phyloP scores from a whole-genome alignment of 805 yeast genomes.

The Wickerhamomyces mucosus region DNA sequence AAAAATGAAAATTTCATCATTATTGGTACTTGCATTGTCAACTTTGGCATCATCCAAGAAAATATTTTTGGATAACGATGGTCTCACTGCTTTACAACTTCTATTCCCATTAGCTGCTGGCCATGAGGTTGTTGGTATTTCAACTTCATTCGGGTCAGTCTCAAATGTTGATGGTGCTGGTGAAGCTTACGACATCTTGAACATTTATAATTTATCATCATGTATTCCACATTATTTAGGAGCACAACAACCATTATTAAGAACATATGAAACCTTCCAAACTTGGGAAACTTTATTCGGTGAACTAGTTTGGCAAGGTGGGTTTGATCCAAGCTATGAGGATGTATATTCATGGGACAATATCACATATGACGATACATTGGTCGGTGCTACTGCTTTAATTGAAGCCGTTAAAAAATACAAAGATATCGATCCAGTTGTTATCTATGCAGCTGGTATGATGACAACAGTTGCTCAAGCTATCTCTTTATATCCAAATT shows the following conservation, averaged over 20 bases:
- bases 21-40: too few species aligned
- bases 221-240: conserved; percentile 30
- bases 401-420: conserved; percentile 30
- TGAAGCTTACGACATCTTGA: conserved; percentile 21
- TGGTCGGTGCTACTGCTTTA: conserved; percentile 30
- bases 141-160: conserved; percentile 30
- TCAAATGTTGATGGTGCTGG: conserved; percentile 33
- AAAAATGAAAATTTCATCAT: too few species aligned
- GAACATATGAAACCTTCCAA: conserved; percentile 31
- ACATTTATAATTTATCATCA: conserved; percentile 24
- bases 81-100: conserved; percentile 27
- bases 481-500: conserved; percentile 27
- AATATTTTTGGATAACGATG: conserved; percentile 34
- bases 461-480: conserved; percentile 40
- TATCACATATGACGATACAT: conserved; percentile 21
- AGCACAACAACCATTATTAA: conserved; percentile 28
- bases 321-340: conserved; percentile 23
- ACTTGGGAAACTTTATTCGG: conserved; percentile 30
- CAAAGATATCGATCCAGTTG: conserved; percentile 27
- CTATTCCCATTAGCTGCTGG: conserved; percentile 30
- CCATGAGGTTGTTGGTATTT: conserved; percentile 30
- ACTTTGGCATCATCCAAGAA: conserved; percentile 17
- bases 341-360: conserved; percentile 26
- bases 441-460: conserved; percentile 31
- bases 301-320: conserved; percentile 33